Base-by-base conservation (phyloP, 2,329 filamentous ascomycete genomes). In the Diaporthe australafricana region DNA sequence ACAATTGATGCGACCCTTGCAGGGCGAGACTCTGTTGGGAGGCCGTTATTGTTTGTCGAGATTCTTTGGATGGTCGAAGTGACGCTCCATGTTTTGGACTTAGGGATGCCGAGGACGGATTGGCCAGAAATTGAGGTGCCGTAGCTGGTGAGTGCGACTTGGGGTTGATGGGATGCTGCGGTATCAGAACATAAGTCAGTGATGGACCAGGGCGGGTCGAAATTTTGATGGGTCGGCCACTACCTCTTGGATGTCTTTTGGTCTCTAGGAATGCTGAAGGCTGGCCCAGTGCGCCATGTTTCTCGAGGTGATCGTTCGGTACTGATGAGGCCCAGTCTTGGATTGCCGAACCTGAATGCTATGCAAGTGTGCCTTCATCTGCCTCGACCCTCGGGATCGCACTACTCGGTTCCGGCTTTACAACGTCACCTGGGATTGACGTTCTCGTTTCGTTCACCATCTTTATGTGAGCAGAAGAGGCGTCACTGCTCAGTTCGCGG, bases 31-130 rank as follows among this genome's bases (percentile, higher is more conserved):
- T 40, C 32, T 17, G 30, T 38, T 32, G 22, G 14, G 2, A 35
- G 16, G 6, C 38, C 22, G 12, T 68, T 47, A 16, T 11, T 16
- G 7, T 50, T 47, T 47, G 17, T 63, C 55, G 57, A 65, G 22
- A 71, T n/a, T 42, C 62, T 67, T n/a, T 62, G 63, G 30, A 73
- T 35, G 12, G 71, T 68, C 11, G 71, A 70, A 9, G 50, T 40
- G 25, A 67, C 68, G 25, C 50, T 45, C 56, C 60, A 70, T 32
- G 57, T 66, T 0, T 60, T 72, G 35, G 67, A 42, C 14, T 16
- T 60, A 16, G 45, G 32, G 16, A 30, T 17, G n/a, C 12, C 20
- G 30, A 45, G 35, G 9, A 16, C 20, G 16, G 60, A 25, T n/a
- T 27, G 20, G 11, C 12, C n/a, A 30, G 57, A 45, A 38, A 16